Base-by-base conservation (phyloP, 768 basidiomycete genomes). In the Podaxis sp. region DNA sequence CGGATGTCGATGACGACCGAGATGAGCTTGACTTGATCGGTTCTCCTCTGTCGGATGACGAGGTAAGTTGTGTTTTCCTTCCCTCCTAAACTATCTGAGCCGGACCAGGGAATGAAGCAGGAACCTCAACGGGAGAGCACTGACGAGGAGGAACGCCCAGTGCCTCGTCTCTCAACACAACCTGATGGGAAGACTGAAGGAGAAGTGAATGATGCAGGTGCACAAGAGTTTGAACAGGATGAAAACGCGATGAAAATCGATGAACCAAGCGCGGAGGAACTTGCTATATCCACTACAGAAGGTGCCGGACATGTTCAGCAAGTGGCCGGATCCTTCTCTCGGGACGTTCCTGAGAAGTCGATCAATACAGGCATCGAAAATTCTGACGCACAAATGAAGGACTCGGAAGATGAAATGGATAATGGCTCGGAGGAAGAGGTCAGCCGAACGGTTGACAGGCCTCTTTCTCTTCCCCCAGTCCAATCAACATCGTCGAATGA, bases 21-120 rank as follows among this genome's bases (percentile, higher is more conserved):
- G 77, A 79, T 59, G 77, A 79, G 65, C 74, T 79, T 6, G 78
- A 79, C 62, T 66, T 79, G 47, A 70, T 79, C 36, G 72, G 72
- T 2, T 71, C 73, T 51, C 42, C 63, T 14, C 35, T 61, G 35
- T 63, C 65, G 5, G 63, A 62, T 40, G 65, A 66, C 13, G 42
- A 55, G 36, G 58, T 55, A 14, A n/a, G 52, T 37, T n/a, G 14
- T 54, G 10, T n/a, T 23, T 35, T 47, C 18, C 25, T 25, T n/a
- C n/a, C 18, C 16, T 14, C 11, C 35, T 25, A 18, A 23, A 48
- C 21, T 9, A 35, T 57, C 35, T 27, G 25, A 59, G 25, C 42
- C n/a, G 38, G 7, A 16, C 35, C 40, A 16, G 35, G 37, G 25
- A 9, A 60, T n/a, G 48, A 46, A 44, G 16, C 42, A 16, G 9